Conservation (phyloP, 1,284 basidiomycete genomes). For the Leccinum subspadiceum region DNA sequence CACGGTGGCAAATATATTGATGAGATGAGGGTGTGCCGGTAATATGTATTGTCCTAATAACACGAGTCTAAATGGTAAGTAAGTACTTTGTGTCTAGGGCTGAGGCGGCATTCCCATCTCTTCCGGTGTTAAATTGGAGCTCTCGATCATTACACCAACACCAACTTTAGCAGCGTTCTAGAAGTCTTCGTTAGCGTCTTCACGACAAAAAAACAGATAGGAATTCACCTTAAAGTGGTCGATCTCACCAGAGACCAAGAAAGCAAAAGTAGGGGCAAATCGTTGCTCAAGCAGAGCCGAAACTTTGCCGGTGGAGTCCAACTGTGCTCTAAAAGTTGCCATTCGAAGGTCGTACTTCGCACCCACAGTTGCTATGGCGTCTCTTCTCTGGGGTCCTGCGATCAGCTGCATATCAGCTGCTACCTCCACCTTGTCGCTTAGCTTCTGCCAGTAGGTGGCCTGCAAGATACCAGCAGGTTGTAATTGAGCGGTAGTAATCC, state of each 20-base stretch:
- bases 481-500: slow-evolving; percentile 93
- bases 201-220: not conserved
- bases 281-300: slow-evolving; percentile 94
- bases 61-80: slow-evolving; percentile 29
- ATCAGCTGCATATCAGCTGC: slow-evolving; percentile 91
- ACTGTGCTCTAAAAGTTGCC: slow-evolving; percentile 89
- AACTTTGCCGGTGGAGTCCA: slow-evolving; percentile 93
- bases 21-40: slow-evolving; percentile 13
- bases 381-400: slow-evolving; percentile 75
- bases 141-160: slow-evolving; percentile 96
- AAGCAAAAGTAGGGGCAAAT: slow-evolving; percentile 92
- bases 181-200: slow-evolving; percentile 15
- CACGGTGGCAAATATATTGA: slow-evolving; percentile 16
- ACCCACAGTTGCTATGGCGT: slow-evolving; percentile 90
- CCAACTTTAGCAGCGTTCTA: slow-evolving; percentile 93
- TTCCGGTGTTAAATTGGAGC: slow-evolving; percentile 70
- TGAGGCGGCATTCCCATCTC: slow-evolving; percentile 71
- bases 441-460: slow-evolving; percentile 95
- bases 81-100: slow-evolving; percentile 37
- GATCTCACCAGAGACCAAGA: slow-evolving; percentile 95
- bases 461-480: slow-evolving; percentile 87
- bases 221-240: slow-evolving; percentile 90
- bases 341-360: slow-evolving; percentile 97
- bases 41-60: slow-evolving; percentile 18
- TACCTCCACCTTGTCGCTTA: slow-evolving; percentile 98